Base-by-base conservation (phyloP, 768 basidiomycete species). In the Lactarius akahatsu region DNA sequence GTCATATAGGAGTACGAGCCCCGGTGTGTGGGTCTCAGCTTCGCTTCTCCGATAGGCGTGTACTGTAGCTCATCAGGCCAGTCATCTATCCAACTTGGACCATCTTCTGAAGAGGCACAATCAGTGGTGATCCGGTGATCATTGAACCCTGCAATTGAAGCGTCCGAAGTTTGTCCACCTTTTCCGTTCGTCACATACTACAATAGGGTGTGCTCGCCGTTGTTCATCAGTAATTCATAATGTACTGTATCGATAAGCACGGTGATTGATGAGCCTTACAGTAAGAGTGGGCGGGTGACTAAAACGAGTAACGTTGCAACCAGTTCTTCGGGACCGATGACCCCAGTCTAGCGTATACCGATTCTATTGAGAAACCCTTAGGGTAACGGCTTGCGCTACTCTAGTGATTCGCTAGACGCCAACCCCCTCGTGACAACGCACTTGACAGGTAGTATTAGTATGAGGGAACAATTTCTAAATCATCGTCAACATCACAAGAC, bases 121-220 rank as follows among this genome's bases (percentile, higher is more conserved):
- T 52, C 50, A 52, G 45, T 23, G n/a, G 45, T 52, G 50, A 26
- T 52, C 50, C 50, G 50, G 26, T 52, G 50, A 52, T 52, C 50
- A 52, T 28, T 10, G 13, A 15, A 23, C 4, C 4, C 50, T 26
- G 41, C 16, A 41, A 41, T 41, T 18, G 41, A 18, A 18, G 41
- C 41, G 1, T 52, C 47, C 23, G 47, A 50, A 50, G 47, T 26
- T 11, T 10, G 45, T n/a, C n/a, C 45, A 23, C 26, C 23, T 26
- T 26, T 26, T n/a, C 13, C 8, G n/a, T 10, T 13, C 11, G 11
- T 50, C 47, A 50, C 47, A 26, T 26, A 13, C n/a, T 23, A 47
- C 45, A n/a, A 50, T 26, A 3, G 20, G 45, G 45, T 7, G 45
- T 47, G n/a, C 45, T 47, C n/a, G 45, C n/a, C 20, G 50, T 52